Evolutionary conservation across 1,139 yeast genomes (phyloP), one percentile per base, ranked within the genome.

Genomic region (Sugiyamaella castrensis): DNA sequence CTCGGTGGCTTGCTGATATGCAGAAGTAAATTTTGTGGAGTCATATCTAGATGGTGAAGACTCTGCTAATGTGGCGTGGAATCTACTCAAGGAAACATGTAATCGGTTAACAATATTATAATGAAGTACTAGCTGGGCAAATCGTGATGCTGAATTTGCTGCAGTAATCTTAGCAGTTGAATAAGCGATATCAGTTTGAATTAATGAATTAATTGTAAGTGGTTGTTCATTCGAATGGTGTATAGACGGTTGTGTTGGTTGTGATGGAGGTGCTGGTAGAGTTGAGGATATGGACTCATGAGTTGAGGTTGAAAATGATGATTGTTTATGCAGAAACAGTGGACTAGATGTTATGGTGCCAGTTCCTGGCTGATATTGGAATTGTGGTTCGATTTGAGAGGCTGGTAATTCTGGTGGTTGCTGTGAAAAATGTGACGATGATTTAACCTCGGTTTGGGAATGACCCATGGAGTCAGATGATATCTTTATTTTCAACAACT

Each of bases 1-100:
- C 12, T 63, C 67, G 15, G 55, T 43, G 2, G 61, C 55, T 27
- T 59, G 65, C 30, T 58, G 57, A 46, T 55, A 65, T 6, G 55
- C 43, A n/a, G 56, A 28, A 2, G 61, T 38, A 41, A 63, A 62
- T 40, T 59, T 58, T 31, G 57, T 40, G 6, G 64, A 54, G 31
- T 60, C 64, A 8, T 48, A 31, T 37, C 61, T 44, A 12, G 55
- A 46, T 37, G 53, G 41, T 34, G 47, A 43, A 30, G 52, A 36
- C 19, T 55, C 55, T 12, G 55, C 49, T 32, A 61, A 42, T 13
- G 46, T 33, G 4, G 47, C 26, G 37, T 51, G 53, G 37, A 62
- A 56, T 12, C 52, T 43, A 12, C 47, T 45, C 27, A 58, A 39
- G 5, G 63, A 54, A 3, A 53, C 55, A 30, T 55, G 53, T n/a